phyloP scores from a whole-genome alignment of 2,329 filamentous ascomycete genomes.

The Daldinia eschscholtzii region DNA sequence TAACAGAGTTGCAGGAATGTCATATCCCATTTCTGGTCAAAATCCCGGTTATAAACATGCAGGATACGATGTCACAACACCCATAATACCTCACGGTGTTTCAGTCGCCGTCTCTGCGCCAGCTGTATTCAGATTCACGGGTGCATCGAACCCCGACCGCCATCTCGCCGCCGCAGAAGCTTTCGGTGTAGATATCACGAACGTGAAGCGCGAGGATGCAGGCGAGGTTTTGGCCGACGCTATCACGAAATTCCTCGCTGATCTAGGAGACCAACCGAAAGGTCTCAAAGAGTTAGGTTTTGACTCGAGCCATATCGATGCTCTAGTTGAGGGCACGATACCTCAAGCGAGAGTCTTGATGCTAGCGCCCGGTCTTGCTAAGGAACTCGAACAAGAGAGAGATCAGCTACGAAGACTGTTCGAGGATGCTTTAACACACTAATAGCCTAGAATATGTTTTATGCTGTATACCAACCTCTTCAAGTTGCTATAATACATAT shows the following conservation, averaged over 20 bases:
- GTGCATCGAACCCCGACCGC: constrained; percentile 88
- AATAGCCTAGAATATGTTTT: constrained; percentile 6
- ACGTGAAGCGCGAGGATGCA: constrained; percentile 89
- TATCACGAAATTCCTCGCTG: constrained; percentile 81
- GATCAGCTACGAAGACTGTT: constrained; percentile 79
- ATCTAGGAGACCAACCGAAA: constrained; percentile 89
- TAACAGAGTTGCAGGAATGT: constrained; percentile 76
- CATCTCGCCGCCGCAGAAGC: constrained; percentile 90
- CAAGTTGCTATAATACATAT: background rate
- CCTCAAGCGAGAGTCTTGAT: constrained; percentile 92
- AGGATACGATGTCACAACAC: constrained; percentile 81
- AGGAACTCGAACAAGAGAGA: constrained; percentile 76
- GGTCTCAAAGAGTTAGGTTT: constrained; percentile 90
- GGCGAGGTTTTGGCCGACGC: constrained; percentile 91
- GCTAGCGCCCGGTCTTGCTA: constrained; percentile 85
- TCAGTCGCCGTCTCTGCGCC: constrained; percentile 94
- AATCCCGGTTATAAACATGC: constrained; percentile 90
- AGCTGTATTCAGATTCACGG: constrained; percentile 94
- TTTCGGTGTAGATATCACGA: constrained; percentile 89
- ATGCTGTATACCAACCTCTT: background rate
- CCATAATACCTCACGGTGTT: constrained; percentile 95
- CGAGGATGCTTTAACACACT: constrained; percentile 67
- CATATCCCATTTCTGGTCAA: constrained; percentile 95
- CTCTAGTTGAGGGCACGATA: constrained; percentile 91
- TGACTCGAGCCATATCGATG: constrained; percentile 78